Evolutionary conservation across 164 flowering plant genomes (phyloP).

Genomic region (Nymphaea thermarum): DNA sequence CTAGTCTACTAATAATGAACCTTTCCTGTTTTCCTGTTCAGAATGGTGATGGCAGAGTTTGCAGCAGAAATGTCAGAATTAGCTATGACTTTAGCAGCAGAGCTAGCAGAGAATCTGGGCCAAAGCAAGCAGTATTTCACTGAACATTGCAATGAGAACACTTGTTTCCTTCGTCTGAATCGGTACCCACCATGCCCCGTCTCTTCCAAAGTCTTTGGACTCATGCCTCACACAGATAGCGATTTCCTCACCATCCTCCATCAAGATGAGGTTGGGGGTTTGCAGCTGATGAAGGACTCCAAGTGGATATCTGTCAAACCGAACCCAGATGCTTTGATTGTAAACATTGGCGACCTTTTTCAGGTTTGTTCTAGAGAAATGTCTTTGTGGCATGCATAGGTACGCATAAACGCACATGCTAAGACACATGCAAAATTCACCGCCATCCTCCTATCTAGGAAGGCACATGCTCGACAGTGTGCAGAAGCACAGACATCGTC

Average conservation of each 20-base stretch:
- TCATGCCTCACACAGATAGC: slow-evolving; percentile 79
- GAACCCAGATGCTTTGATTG: slow-evolving; percentile 46
- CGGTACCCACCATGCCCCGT: slow-evolving; percentile 52
- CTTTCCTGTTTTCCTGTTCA: neutral
- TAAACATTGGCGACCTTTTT: slow-evolving; percentile 79
- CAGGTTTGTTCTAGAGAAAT: slow-evolving; percentile 33
- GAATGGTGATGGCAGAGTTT: slow-evolving; percentile 44
- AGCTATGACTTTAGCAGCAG: slow-evolving; percentile 40
- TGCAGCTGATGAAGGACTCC: slow-evolving; percentile 65
- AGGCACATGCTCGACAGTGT: too few relatives aligned
- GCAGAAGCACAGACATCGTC: too few relatives aligned
- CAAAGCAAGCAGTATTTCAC: slow-evolving; percentile 18
- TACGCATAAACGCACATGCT: too few relatives aligned
- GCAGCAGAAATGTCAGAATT: slow-evolving; percentile 48
- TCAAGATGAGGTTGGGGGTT: slow-evolving; percentile 78
- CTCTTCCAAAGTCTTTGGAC: slow-evolving; percentile 34
- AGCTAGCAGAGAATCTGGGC: slow-evolving; percentile 41
- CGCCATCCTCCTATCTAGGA: too few relatives aligned
- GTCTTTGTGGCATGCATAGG: neutral
- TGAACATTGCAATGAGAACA: slow-evolving; percentile 29
- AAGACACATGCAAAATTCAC: too few relatives aligned
- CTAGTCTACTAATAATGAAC: neutral
- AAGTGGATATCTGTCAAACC: slow-evolving; percentile 73
- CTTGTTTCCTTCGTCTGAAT: slow-evolving; percentile 64
- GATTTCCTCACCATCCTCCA: slow-evolving; percentile 63